Base-by-base conservation (phyloP, 257 asterid genomes). In the Craterostigma plantagineum region DNA sequence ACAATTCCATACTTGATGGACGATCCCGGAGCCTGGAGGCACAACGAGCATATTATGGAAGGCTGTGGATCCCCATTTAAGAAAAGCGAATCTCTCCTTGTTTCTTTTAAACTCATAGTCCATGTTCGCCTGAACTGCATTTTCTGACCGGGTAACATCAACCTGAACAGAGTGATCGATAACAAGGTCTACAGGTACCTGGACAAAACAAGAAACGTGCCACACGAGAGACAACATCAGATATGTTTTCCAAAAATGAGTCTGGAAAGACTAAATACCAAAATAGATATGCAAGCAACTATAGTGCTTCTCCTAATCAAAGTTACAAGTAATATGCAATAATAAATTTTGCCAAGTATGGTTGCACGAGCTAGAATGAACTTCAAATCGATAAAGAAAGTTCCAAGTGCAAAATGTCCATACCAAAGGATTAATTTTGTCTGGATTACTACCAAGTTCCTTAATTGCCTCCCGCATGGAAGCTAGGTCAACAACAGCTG, bases 11-110 rank as follows among this genome's bases (percentile, higher is more conserved):
- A 85, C 96, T 92, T 85, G 96, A 39, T 85, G 96, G 47, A 85
- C 94, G 57, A 85, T 85, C 45, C 96, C 94, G 44, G 96, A 85
- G 55, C 96, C 96, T 54, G 96, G 92, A 58, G 96, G 96, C 59
- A 85, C 93, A 51, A 85, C 93, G 40, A 85, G 96, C 96, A 80
- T 80, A 50, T 80, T 80, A 54, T 33, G 71, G 64, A 80, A 85
- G 60, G 96, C 92, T 30, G 67, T 70, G 18, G 96, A 80, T 30
- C 96, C 93, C 96, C 96, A 85, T 53, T 81, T 80, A 8, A 85
- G 94, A 46, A 85, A 85, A 53, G 90, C 94, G 66, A 85, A 85
- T 50, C 94, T 85, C 67, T 85, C 96, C 40, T 59, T 70, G 63
- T 85, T 85, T 64, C 94, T 77, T 64, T 68, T 60, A 51, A 85